Evolutionary conservation across 768 basidiomycete genomes (phyloP).

Genomic region (Polyporus arcularius): DNA sequence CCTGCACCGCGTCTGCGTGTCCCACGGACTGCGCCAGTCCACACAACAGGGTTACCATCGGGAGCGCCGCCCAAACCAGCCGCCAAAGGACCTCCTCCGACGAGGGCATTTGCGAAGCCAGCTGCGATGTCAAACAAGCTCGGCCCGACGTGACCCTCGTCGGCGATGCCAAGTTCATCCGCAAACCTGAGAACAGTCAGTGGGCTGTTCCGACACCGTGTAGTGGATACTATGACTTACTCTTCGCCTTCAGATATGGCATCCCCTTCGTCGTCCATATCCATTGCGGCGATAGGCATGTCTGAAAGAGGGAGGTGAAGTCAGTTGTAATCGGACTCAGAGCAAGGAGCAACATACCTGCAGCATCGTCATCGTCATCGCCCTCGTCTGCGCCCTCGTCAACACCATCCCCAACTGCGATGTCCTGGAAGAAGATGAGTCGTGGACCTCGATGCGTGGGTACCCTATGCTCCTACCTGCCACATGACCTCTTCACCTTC

Average conservation of each 20-base stretch:
- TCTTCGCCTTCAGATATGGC: constrained; percentile 34
- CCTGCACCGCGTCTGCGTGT: constrained; percentile 55
- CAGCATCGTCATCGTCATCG: constrained; percentile 59
- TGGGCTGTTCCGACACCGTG: background rate
- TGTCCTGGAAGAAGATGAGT: constrained; percentile 28
- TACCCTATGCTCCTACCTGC: constrained; percentile 34
- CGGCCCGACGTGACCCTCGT: constrained; percentile 21
- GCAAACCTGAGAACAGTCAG: constrained; percentile 26
- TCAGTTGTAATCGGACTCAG: too few relatives aligned
- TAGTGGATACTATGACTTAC: constrained; percentile 23
- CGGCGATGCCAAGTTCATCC: constrained; percentile 35
- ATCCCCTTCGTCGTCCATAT: constrained; percentile 33
- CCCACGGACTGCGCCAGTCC: constrained; percentile 41
- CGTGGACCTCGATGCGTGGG: background rate
- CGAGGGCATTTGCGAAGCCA: constrained; percentile 43
- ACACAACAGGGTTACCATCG: constrained; percentile 31
- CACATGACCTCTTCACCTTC: constrained; percentile 44
- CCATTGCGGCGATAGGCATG: constrained; percentile 31
- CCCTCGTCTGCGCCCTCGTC: constrained; percentile 40
- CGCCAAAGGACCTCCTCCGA: constrained; percentile 1
- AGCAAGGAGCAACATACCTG: constrained; percentile 40
- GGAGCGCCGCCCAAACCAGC: constrained; percentile 35
- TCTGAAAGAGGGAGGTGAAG: background rate
- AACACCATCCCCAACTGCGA: constrained; percentile 36
- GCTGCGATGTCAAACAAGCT: constrained; percentile 57